A percentile compares a stretch with the other conserved stretches of the same genome.
Conservation (phyloP, 2,329 filamentous ascomycete genomes). For the Colletotrichum spaethianum region DNA sequence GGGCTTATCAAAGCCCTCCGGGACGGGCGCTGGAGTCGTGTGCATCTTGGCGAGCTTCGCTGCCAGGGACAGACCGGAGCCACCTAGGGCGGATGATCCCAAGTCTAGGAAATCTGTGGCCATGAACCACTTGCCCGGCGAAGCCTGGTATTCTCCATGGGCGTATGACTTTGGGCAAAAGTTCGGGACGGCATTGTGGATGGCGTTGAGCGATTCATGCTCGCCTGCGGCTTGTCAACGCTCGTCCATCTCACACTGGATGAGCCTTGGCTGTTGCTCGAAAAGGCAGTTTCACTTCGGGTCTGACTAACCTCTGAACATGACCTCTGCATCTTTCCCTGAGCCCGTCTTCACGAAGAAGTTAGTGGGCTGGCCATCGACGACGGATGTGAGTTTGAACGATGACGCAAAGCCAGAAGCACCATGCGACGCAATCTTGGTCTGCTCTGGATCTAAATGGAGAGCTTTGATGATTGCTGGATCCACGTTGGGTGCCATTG, state of each 20-base stretch:
- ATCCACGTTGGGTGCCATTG: slow-evolving; percentile 64
- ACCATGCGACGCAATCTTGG: slow-evolving; percentile 72
- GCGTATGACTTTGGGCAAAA: slow-evolving; percentile 84
- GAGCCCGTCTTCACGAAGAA: slow-evolving; percentile 82
- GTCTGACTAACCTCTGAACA: slow-evolving; percentile 74
- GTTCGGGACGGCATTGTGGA: slow-evolving; percentile 78
- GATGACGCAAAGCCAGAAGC: slow-evolving; percentile 79
- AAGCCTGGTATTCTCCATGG: slow-evolving; percentile 72
- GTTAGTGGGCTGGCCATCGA: slow-evolving; percentile 63
- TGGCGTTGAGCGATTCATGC: slow-evolving; percentile 86
- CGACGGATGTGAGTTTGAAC: slow-evolving; percentile 66
- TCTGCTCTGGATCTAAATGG: slow-evolving; percentile 66
- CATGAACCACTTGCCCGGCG: slow-evolving; percentile 68
- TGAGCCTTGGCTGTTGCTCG: slow-evolving; percentile 51
- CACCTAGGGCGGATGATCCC: slow-evolving; percentile 55
- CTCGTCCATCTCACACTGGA: background rate
- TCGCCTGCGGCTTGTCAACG: slow-evolving; percentile 72
- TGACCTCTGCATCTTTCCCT: slow-evolving; percentile 71
- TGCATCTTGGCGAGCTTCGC: slow-evolving; percentile 85
- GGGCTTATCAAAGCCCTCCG: slow-evolving; percentile 69
- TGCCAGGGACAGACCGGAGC: slow-evolving; percentile 73
- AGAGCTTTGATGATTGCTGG: slow-evolving; percentile 74
- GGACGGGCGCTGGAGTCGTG: slow-evolving; percentile 78
- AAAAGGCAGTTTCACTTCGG: slow-evolving; percentile 43
- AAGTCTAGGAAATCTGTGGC: slow-evolving; percentile 88